Base-by-base conservation (phyloP, 768 basidiomycete species). In the Ramaria rubella region DNA sequence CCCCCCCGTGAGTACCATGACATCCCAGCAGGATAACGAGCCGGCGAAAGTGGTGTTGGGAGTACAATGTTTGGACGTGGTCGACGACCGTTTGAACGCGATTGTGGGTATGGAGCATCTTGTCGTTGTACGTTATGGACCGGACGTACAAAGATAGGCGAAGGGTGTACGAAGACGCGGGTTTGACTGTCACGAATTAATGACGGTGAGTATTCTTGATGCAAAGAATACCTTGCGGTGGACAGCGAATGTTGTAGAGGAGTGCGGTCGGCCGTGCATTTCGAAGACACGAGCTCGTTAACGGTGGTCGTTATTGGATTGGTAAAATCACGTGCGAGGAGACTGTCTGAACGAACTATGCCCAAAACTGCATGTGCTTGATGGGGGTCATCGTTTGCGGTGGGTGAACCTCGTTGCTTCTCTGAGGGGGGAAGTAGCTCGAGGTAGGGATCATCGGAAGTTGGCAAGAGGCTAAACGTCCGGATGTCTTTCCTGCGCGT, bases 321-420 rank as follows among this genome's bases (percentile, higher is more conserved):
- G 4, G 66, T 61, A 52, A 68, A 69, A 5, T 69, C 53, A 12
- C 67, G 66, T 23, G 53, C 61, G 15, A 69, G 61, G n/a, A 67
- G 56, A 44, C 65, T 69, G 58, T 69, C 69, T 5, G 62, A 56
- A 15, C 65, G 65, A 38, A 42, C 11, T 29, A 60, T 15, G 23
- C 21, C 2, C 49, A 30, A 30, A 57, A 24, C 24, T 42, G 59
- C 46, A 34, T 19, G 62, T 14, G 5, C 27, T 17, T 24, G 7
- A 6, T 24, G 8, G 8, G 23, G n/a, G 15, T 48, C 15, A 48
- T 48, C 26, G 26, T 27, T 48, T 48, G 7, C 23, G 24, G 29
- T 17, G 24, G 4, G 15, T 27, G 43, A 45, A 45, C 8, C 43
- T 48, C 26, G 29, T 48, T 14, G 7, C 26, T 48, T 14, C 26